Evolutionary conservation across 148 eudicot species (phyloP), one percentile per base, ranked within the genome.

Genomic region (Rhododendron molle): DNA sequence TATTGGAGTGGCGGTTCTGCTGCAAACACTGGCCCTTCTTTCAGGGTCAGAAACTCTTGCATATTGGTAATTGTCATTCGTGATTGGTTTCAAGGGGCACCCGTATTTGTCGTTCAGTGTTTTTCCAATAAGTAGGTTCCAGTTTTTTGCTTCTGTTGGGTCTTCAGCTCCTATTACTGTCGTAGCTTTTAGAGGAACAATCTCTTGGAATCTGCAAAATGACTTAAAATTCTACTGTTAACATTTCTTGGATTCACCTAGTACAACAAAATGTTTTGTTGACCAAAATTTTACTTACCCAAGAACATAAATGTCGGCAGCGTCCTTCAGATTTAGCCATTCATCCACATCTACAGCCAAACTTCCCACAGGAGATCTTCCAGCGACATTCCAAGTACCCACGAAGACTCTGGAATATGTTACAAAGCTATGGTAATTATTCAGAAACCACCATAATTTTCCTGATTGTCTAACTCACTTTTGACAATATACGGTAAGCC

Each of bases 381-480:
- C 95, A 32, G 93, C 95, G 12, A 93, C 95, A 83, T 93, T 93
- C 95, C 95, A 93, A 43, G 93, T 93, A 69, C 93, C 95, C 85
- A 92, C 93, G 81, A 91, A 93, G 62, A 93, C 82, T 86, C 95
- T 93, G 85, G 36, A 84, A n/a, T 14, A 56, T 4, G 87, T 18
- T 74, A 16, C 38, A 7, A 28, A 56, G 47, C 34, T 32, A 3
- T 54, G 34, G 60, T 83, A 16, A 56, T 34, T 13, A 5, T 62
- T 13, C 74, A 36, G 20, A 76, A 38, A 82, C 34, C 36, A 67
- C 47, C n/a, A 62, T 6, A 34, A 80, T 60, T 44, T 5, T 26
- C 20, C 20, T 1, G 8, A 81, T 54, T 46, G 30, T 78, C 28
- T 47, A 40, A 7, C 50, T 14, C 67, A 7, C 26, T 14, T 40